phyloP scores from a whole-genome alignment of 2,329 filamentous ascomycete species.

The Corinectria fuckeliana region DNA sequence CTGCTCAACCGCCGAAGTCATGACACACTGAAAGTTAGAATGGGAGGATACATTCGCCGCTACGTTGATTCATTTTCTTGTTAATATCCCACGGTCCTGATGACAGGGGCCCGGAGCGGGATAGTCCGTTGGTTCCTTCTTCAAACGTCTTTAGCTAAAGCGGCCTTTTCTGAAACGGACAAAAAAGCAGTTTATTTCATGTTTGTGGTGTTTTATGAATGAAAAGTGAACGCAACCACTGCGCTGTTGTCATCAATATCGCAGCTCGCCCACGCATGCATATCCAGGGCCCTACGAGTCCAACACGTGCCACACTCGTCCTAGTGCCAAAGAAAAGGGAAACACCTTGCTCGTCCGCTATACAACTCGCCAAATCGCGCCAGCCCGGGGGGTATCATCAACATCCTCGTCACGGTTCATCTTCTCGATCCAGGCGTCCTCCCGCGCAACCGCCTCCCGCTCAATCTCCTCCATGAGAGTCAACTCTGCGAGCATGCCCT shows the following conservation, averaged over 20 bases:
- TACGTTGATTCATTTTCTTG: slow-evolving; percentile 10
- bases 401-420: slow-evolving; percentile 55
- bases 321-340: background rate
- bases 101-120: background rate
- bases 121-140: background rate
- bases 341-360: slow-evolving; percentile 19
- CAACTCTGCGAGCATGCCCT: slow-evolving; percentile 68
- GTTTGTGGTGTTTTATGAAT: background rate
- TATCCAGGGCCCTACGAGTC: background rate
- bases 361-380: slow-evolving; percentile 56
- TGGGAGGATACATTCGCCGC: slow-evolving; percentile 13
- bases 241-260: background rate
- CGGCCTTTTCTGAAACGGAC: background rate
- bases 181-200: slow-evolving; percentile 9
- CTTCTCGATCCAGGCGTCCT: slow-evolving; percentile 64
- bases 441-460: slow-evolving; percentile 59
- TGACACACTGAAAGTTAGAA: slow-evolving; percentile 29
- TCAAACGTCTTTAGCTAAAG: slow-evolving; percentile 1
- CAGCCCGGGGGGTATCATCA: slow-evolving; percentile 47
- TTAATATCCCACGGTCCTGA: slow-evolving; percentile 5
- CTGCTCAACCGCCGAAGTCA: slow-evolving; percentile 14
- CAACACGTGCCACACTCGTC: background rate
- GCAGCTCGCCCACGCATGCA: background rate
- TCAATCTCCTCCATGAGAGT: slow-evolving; percentile 68
- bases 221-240: background rate